Evolutionary conservation across 345 rosid genomes (phyloP).

Genomic region (Murraya koenigii): DNA sequence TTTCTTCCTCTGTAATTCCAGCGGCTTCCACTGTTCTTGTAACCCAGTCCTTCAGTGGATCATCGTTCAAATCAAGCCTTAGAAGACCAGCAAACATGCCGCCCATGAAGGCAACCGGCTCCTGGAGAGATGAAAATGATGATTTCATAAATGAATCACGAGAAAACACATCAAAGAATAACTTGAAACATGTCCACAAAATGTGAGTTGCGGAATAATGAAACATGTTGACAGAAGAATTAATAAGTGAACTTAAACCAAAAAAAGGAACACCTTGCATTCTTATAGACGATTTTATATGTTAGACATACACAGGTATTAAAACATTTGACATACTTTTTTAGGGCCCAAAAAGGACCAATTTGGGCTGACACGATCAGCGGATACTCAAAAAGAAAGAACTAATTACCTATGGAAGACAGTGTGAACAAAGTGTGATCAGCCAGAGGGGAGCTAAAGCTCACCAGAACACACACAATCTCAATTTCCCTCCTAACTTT

Average conservation of each 20-base stretch:
- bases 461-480: not conserved
- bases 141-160: not conserved
- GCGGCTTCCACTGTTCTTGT: slow-evolving; percentile 56
- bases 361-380: not conserved
- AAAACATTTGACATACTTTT: not conserved
- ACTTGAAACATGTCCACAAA: not conserved
- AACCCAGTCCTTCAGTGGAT: slow-evolving; percentile 72
- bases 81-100: slow-evolving; percentile 68
- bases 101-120: slow-evolving; percentile 65
- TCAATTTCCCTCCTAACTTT: not conserved
- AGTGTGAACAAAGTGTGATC: not conserved
- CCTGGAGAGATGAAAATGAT: slow-evolving; percentile 27
- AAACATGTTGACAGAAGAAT: not conserved
- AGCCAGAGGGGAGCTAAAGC: not conserved
- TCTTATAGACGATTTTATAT: not conserved
- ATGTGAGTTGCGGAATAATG: not conserved
- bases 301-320: too few relatives aligned
- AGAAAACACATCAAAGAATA: not conserved
- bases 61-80: slow-evolving; percentile 67
- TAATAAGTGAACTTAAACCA: not conserved
- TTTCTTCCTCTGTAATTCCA: slow-evolving; percentile 42
- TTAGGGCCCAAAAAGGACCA: not conserved
- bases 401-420: not conserved
- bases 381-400: not conserved
- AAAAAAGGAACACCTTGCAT: not conserved